Percentiles rank a stretch among this genome's conserved stretches.
phyloP scores from a whole-genome alignment of 805 yeast species.

The Sugiyamaella lignohabitans region DNA sequence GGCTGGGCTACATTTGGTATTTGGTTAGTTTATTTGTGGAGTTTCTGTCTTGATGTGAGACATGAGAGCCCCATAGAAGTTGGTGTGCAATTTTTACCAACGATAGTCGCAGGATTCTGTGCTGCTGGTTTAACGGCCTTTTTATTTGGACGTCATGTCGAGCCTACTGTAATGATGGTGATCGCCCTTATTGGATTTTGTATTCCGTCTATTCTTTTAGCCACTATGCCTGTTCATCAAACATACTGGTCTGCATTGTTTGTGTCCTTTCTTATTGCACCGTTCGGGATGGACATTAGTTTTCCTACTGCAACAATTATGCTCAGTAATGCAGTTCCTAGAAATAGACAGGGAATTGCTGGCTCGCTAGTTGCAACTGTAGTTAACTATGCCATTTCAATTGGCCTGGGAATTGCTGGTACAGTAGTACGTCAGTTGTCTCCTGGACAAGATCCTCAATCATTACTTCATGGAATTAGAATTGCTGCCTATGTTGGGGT shows the following conservation, averaged over 20 bases:
- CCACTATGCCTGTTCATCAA: constrained; percentile 32
- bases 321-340: constrained; percentile 53
- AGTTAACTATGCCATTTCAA: constrained; percentile 63
- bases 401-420: constrained; percentile 67
- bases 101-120: constrained; percentile 5
- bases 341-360: constrained; percentile 68
- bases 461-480: constrained; percentile 43
- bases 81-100: constrained; percentile 42
- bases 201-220: constrained; percentile 46
- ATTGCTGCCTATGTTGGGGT: constrained; percentile 54
- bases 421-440: constrained; percentile 47
- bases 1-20: constrained; percentile 81
- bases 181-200: constrained; percentile 45
- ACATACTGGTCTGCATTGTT: constrained; percentile 53
- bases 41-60: constrained; percentile 46
- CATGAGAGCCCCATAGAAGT: constrained; percentile 42
- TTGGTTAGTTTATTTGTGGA: constrained; percentile 60
- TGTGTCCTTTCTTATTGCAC: constrained; percentile 48
- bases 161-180: constrained; percentile 10
- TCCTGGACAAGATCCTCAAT: constrained; percentile 10
- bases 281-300: constrained; percentile 74
- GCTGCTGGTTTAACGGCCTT: constrained; percentile 13
- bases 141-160: constrained; percentile 7
- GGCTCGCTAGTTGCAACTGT: constrained; percentile 67
- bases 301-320: constrained; percentile 70